A percentile compares a stretch with the other conserved stretches of the same genome.
Evolutionary conservation across 345 rosid genomes (phyloP).

Genomic region (Arabis hirsuta): DNA sequence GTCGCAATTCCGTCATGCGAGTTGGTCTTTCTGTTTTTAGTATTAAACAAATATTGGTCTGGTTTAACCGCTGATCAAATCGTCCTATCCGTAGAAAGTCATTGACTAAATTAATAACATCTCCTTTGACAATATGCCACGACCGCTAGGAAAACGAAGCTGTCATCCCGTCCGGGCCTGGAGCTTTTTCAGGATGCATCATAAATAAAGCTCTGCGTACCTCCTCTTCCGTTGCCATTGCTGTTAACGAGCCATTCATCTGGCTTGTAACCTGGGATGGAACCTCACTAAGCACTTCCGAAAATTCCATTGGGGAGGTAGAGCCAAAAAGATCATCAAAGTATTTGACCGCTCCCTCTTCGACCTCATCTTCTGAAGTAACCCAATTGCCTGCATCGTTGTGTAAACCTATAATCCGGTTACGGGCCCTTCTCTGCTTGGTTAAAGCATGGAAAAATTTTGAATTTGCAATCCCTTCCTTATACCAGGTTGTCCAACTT

Average conservation of each 20-base stretch:
- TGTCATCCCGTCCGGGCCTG: not conserved
- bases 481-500: no score
- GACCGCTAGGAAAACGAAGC: not conserved
- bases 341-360: not conserved
- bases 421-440: no score
- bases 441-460: no score
- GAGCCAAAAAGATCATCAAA: not conserved
- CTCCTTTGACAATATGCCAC: not conserved
- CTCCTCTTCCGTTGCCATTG: not conserved
- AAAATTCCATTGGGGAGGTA: not conserved
- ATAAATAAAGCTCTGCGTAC: not conserved
- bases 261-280: not conserved
- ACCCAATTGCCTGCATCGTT: not conserved
- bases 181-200: not conserved
- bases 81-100: not conserved
- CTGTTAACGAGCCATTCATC: not conserved
- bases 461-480: no score
- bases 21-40: not conserved
- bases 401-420: not conserved
- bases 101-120: not conserved
- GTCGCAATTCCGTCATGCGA: not conserved
- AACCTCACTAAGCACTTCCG: not conserved
- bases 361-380: not conserved
- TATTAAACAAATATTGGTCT: not conserved
- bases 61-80: not conserved